These are phyloP conservation scores for Pseudogymnoascus sp. DNA, from an alignment of 2,329 filamentous ascomycete genomes.

Conservation along the genomic window DNA sequence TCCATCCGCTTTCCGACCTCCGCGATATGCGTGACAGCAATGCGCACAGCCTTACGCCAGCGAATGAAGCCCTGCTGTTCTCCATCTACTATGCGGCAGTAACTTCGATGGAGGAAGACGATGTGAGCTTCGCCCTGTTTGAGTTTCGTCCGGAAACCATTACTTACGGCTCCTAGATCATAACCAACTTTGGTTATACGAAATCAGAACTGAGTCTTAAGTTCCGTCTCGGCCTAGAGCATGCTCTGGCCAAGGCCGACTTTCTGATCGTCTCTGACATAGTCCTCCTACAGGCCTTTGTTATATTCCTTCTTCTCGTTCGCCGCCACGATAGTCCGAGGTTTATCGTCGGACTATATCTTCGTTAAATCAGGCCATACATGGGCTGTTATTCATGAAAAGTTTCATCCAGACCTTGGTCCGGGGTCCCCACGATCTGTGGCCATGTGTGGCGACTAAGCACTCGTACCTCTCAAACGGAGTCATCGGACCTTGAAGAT, in stretches of 20 bases:
- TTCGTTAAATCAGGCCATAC: neutral
- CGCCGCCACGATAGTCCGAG: constrained; percentile 44
- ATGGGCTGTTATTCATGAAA: neutral
- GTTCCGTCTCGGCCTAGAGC: constrained; percentile 44
- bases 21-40: constrained; percentile 36
- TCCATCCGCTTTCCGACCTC: constrained; percentile 44
- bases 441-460: neutral
- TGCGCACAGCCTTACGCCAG: constrained; percentile 32
- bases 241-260: constrained; percentile 44
- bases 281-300: constrained; percentile 44
- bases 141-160: neutral
- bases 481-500: neutral
- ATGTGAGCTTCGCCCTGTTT: constrained; percentile 35
- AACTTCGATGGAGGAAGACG: constrained; percentile 51
- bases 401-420: neutral
- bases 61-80: constrained; percentile 49
- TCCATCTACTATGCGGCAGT: constrained; percentile 52
- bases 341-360: constrained; percentile 40
- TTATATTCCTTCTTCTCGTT: constrained; percentile 40
- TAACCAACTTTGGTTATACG: constrained; percentile 43
- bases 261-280: constrained; percentile 45
- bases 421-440: neutral
- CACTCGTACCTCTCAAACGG: neutral
- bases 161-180: constrained; percentile 29
- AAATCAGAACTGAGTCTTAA: constrained; percentile 41